Evolutionary conservation across 108 stramenopile genomes (phyloP).

Genomic region (Skeletonema marinoi): DNA sequence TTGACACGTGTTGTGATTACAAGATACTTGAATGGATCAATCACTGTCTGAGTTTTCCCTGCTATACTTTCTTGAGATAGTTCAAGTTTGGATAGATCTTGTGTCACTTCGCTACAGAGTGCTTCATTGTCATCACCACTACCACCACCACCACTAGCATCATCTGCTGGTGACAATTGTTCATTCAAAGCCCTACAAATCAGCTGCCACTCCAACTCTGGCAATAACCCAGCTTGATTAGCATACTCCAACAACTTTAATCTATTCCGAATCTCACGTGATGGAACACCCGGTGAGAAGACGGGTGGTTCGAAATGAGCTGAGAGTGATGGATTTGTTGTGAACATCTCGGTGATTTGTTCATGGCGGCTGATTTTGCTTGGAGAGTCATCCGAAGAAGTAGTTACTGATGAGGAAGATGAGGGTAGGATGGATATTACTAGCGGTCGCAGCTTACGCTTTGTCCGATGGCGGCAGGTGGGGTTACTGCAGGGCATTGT

Average conservation of each 20-base stretch:
- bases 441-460: conserved; percentile 71
- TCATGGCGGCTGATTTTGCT: conserved; percentile 49
- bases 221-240: conserved; percentile 71
- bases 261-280: conserved; percentile 66
- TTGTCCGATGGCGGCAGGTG: conserved; percentile 39
- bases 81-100: background rate
- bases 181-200: conserved; percentile 23
- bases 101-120: background rate
- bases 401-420: background rate
- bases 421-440: conserved; percentile 65
- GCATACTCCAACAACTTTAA: conserved; percentile 54
- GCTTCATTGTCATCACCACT: background rate
- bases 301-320: conserved; percentile 67
- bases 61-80: conserved; percentile 47
- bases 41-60: conserved; percentile 16
- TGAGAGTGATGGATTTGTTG: conserved; percentile 50
- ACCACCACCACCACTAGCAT: background rate
- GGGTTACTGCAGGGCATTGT: conserved; percentile 41
- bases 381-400: background rate
- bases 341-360: conserved; percentile 65
- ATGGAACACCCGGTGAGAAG: conserved; percentile 77
- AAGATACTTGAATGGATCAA: conserved; percentile 46
- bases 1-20: conserved; percentile 5
- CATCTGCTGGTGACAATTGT: background rate
- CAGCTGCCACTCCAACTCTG: conserved; percentile 66